Percentiles rank a stretch among this genome's conserved stretches.
Conservation (phyloP, 1,284 basidiomycete genomes). For the Singerocomus inundabilis region DNA sequence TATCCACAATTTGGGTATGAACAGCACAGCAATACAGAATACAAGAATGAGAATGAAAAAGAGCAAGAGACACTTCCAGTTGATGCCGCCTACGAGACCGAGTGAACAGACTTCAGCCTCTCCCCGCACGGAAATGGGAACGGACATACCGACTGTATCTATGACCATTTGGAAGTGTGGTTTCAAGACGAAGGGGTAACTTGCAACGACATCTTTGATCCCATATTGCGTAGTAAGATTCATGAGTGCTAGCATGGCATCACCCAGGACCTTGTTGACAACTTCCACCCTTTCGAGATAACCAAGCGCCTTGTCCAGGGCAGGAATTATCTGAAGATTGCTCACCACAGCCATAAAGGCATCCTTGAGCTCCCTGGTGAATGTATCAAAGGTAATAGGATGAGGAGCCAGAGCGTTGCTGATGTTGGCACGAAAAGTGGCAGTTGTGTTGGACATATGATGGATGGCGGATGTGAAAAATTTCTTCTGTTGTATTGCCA, state of each 20-base stretch:
- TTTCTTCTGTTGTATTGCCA: slow-evolving; percentile 1
- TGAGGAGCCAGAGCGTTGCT: slow-evolving; percentile 5
- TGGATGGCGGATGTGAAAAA: slow-evolving; percentile 1
- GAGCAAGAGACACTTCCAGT: slow-evolving; percentile 12
- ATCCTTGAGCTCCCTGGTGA: slow-evolving; percentile 5
- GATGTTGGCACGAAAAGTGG: slow-evolving; percentile 12
- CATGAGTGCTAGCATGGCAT: background rate
- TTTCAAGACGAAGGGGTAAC: slow-evolving; percentile 3
- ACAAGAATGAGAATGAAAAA: slow-evolving; percentile 1
- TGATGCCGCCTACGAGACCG: slow-evolving; percentile 15
- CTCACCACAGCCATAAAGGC: background rate
- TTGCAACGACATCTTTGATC: background rate
- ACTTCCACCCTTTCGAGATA: slow-evolving; percentile 1
- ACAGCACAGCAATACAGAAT: slow-evolving; percentile 4
- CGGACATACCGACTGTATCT: slow-evolving; percentile 11
- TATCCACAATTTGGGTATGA: slow-evolving; percentile 15
- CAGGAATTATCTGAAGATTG: background rate
- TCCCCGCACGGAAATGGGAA: fast-evolving
- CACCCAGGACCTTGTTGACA: slow-evolving; percentile 11
- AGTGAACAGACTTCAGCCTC: background rate
- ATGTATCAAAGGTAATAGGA: background rate
- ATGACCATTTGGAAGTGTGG: background rate
- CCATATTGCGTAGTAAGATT: background rate
- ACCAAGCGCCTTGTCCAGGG: slow-evolving; percentile 2
- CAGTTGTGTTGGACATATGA: slow-evolving; percentile 8